phyloP scores from a whole-genome alignment of 345 rosid species.

The Aethionema arabicum region DNA sequence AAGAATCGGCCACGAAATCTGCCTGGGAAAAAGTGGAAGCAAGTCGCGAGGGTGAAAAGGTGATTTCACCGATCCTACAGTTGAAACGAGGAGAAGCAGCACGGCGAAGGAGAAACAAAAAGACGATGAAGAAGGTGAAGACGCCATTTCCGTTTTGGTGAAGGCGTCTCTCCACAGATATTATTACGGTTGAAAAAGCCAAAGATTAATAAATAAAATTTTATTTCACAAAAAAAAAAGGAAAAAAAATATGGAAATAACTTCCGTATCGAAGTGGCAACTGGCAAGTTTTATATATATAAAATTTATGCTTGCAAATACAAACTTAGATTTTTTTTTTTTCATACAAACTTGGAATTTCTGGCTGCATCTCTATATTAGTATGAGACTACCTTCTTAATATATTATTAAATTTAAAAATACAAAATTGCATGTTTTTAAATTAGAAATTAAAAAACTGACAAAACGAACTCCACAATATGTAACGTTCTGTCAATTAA shows the following conservation, averaged over 20 bases:
- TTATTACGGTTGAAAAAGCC: background rate
- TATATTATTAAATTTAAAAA: too few species aligned
- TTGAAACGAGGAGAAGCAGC: slow-evolving; percentile 23
- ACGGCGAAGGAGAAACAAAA: slow-evolving; percentile 25
- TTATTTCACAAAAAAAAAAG: background rate
- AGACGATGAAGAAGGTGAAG: slow-evolving; percentile 25
- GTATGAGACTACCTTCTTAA: too few species aligned
- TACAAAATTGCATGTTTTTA: too few species aligned
- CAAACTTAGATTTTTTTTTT: too few species aligned
- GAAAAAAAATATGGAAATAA: background rate
- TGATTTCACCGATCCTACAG: slow-evolving; percentile 31
- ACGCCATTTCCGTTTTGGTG: slow-evolving; percentile 25
- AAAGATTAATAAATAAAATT: background rate
- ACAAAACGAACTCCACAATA: too few species aligned
- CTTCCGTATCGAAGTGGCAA: slow-evolving; percentile 15
- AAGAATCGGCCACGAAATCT: slow-evolving; percentile 81
- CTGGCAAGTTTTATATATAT: background rate
- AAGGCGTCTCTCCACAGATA: slow-evolving; percentile 18
- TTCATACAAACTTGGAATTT: too few species aligned
- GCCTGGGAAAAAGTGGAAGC: slow-evolving; percentile 73
- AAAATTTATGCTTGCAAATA: too few species aligned
- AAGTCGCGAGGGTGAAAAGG: slow-evolving; percentile 72
- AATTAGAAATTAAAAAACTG: too few species aligned
- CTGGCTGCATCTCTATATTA: too few species aligned
- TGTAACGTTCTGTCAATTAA: too few species aligned